A percentile compares a stretch with the other conserved stretches of the same genome.
Conservation (phyloP, 2,329 filamentous ascomycete genomes). For the Boeremia exigua region DNA sequence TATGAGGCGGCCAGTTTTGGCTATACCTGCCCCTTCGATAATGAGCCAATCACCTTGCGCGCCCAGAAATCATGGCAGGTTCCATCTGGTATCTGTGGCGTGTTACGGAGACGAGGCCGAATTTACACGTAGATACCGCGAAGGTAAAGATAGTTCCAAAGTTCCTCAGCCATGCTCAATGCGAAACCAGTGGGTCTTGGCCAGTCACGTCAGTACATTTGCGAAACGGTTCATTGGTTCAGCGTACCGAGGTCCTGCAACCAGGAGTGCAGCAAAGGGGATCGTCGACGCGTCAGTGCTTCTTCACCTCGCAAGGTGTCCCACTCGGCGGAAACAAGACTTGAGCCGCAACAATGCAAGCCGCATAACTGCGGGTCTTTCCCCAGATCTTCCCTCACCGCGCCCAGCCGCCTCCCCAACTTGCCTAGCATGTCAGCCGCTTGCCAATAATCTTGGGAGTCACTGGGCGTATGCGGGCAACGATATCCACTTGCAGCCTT, state of each 20-base stretch:
- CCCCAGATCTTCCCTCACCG: conserved; percentile 16
- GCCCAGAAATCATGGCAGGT: background rate
- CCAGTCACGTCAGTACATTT: conserved; percentile 29
- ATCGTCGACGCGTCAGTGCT: conserved; percentile 31
- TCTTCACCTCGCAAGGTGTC: conserved; percentile 22
- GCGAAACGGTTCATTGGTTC: conserved; percentile 33
- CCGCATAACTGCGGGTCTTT: conserved; percentile 18
- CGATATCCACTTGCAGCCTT: conserved; percentile 31
- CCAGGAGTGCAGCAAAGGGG: conserved; percentile 37
- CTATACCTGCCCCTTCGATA: background rate
- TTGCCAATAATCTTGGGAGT: conserved; percentile 29
- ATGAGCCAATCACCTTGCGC: conserved; percentile 5
- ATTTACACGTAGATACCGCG: conserved; percentile 11
- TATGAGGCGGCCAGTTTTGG: conserved; percentile 4
- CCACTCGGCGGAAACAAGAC: conserved; percentile 33
- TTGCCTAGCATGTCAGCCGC: conserved; percentile 28
- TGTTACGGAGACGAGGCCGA: conserved; percentile 20
- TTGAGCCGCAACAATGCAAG: conserved; percentile 40
- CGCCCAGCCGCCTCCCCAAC: conserved; percentile 20
- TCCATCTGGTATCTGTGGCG: conserved; percentile 1
- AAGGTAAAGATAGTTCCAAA: conserved; percentile 33
- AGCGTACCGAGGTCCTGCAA: conserved; percentile 32
- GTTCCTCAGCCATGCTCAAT: conserved; percentile 32
- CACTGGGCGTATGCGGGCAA: conserved; percentile 10
- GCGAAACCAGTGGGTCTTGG: conserved; percentile 37